These are phyloP conservation scores for Apium graveolens DNA, from an alignment of 129 eudicot species.

Conservation along the genomic window DNA sequence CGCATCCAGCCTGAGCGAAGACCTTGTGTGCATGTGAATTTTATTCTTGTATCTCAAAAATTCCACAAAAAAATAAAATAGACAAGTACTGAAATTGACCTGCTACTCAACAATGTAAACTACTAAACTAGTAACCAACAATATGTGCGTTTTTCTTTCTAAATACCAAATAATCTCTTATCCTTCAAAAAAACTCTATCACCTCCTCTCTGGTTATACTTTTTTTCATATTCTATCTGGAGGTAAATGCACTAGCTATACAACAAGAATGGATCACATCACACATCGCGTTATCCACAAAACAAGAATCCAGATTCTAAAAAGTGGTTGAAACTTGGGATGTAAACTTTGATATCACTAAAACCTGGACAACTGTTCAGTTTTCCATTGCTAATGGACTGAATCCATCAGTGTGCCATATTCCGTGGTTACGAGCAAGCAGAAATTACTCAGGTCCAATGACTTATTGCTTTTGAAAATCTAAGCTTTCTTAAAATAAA, in stretches of 20 bases:
- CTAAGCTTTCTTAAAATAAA: neutral
- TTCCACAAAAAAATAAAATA: no score
- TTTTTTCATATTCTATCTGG: neutral
- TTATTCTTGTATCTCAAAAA: neutral
- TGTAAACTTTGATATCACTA: neutral
- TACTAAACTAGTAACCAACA: neutral
- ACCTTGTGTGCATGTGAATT: neutral
- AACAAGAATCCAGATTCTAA: neutral
- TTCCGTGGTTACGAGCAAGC: neutral
- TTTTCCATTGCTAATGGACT: neutral
- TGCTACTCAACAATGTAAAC: neutral
- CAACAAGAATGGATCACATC: neutral
- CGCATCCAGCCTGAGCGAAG: neutral
- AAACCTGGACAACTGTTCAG: neutral
- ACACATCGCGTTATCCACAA: neutral
- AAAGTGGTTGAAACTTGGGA: neutral
- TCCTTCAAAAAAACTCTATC: neutral
- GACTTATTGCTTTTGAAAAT: neutral
- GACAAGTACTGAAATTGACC: neutral
- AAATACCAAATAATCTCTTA: neutral
- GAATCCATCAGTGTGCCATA: neutral
- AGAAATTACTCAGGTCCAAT: neutral
- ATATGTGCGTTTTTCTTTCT: neutral
- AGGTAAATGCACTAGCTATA: neutral
- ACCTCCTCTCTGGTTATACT: neutral